Evolutionary conservation across 192 early-diverging fungal species (phyloP), one percentile per base, ranked within the genome.

Genomic region (Podila epicladia): DNA sequence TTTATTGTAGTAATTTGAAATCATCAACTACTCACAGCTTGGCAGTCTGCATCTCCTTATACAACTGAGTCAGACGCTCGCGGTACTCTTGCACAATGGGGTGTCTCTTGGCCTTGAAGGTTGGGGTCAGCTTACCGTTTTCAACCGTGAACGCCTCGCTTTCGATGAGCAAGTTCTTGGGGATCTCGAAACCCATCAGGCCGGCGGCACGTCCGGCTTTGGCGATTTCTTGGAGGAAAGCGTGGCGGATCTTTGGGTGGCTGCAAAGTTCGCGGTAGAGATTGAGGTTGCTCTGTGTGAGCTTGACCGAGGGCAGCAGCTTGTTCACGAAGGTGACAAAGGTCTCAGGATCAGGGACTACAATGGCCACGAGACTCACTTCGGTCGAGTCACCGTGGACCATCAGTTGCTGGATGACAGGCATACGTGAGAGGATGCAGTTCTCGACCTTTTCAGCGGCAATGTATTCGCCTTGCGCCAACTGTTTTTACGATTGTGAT

Each of bases 51-150:
- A 65, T 69, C 60, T 72, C 65, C 1, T 69, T 57, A 63, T 80
- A 80, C 0, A 80, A 60, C 0, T 65, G 53, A 1, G 65, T 65
- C n/a, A 80, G 29, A 12, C 29, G 65, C 71, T 80, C 62, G 19
- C 77, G 65, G 62, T 80, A 80, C 24, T 64, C 61, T 53, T 80
- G 53, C 19, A 69, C 67, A 28, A 80, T 32, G 12, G 71, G 88
- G 65, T 93, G 90, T 75, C 97, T 88, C 66, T 95, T 96, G 48
- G 96, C 85, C 84, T 99, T 99, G 87, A 97, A 89, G 9, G 93
- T 94, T 4, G 95, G 94, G 0, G 96, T 96, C 73, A 97, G 83
- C 31, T 94, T 85, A 5, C 86, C 92, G 31, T 94, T 90, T 67
- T 91, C 89, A 29, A 93, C 87, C 9, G 87, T 72, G 80, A 95